phyloP scores from a whole-genome alignment of 2,329 filamentous ascomycete genomes.

The Aspergillus hiratsukae region DNA sequence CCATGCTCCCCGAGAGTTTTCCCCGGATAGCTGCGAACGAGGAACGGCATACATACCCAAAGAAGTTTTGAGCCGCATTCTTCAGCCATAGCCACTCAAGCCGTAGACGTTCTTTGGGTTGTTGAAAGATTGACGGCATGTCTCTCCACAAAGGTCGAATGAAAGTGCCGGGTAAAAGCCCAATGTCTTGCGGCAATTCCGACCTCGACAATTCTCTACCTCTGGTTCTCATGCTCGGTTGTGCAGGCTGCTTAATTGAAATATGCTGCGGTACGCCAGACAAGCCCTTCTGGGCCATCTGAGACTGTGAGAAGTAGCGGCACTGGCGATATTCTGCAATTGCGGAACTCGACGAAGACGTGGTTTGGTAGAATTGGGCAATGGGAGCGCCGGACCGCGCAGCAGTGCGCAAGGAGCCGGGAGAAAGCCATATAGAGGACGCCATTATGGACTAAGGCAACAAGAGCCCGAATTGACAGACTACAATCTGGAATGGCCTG shows the following conservation, averaged over 20 bases:
- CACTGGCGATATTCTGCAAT: constrained; percentile 21
- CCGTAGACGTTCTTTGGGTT: constrained; percentile 30
- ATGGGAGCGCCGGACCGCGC: constrained; percentile 14
- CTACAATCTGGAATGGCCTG: not conserved
- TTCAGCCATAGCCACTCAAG: constrained; percentile 41
- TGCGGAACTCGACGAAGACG: not conserved
- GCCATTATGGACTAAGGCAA: constrained; percentile 25
- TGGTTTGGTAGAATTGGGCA: constrained; percentile 6
- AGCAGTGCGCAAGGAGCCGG: constrained; percentile 18
- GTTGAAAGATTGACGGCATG: constrained; percentile 37
- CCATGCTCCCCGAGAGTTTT: not conserved
- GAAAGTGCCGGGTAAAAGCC: constrained; percentile 43
- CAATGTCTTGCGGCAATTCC: constrained; percentile 42
- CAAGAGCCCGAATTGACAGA: constrained; percentile 6
- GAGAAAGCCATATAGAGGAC: constrained; percentile 24
- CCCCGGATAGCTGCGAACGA: constrained; percentile 1
- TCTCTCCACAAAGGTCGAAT: constrained; percentile 36
- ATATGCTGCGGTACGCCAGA: constrained; percentile 19
- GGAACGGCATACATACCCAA: constrained; percentile 25
- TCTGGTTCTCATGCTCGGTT: constrained; percentile 38
- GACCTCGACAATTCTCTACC: constrained; percentile 27
- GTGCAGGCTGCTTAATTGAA: constrained; percentile 25
- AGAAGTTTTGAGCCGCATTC: constrained; percentile 28
- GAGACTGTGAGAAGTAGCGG: constrained; percentile 33
- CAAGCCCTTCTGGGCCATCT: constrained; percentile 14